Conservation (phyloP, 148 eudicot species). For the Cornus florida region DNA sequence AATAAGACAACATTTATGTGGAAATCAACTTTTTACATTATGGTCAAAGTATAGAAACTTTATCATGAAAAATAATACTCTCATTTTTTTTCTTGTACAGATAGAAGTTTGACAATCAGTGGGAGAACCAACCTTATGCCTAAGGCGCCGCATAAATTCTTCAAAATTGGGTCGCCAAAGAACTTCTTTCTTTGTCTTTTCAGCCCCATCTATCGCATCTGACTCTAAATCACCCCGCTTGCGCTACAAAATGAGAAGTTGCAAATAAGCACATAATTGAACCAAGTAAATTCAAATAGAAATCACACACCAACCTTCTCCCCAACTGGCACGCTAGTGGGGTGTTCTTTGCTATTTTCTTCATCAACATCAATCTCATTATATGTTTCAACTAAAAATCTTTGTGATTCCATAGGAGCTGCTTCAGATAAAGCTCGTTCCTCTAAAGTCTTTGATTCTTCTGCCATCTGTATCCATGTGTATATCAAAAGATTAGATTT, state of each 20-base stretch:
- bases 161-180: constrained; percentile 91
- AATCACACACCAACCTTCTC: constrained; percentile 53
- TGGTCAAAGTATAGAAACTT: not conserved
- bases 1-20: not conserved
- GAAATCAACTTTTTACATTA: not conserved
- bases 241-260: constrained; percentile 33
- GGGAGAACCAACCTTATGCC: constrained; percentile 55
- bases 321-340: constrained; percentile 32
- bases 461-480: constrained; percentile 24
- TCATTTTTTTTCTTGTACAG: not conserved
- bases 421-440: constrained; percentile 69
- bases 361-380: constrained; percentile 31
- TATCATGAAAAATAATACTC: not conserved
- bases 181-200: constrained; percentile 53
- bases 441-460: constrained; percentile 48
- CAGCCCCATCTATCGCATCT: constrained; percentile 33
- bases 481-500: not conserved
- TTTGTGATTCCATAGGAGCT: constrained; percentile 63
- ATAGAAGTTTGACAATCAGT: not conserved
- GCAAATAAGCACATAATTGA: constrained; percentile 6
- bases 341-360: constrained; percentile 25
- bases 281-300: constrained; percentile 2
- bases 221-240: constrained; percentile 39
- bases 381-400: constrained; percentile 52
- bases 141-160: constrained; percentile 63